phyloP scores from a whole-genome alignment of 176 grass and related monocot species.

The Lolium perenne region DNA sequence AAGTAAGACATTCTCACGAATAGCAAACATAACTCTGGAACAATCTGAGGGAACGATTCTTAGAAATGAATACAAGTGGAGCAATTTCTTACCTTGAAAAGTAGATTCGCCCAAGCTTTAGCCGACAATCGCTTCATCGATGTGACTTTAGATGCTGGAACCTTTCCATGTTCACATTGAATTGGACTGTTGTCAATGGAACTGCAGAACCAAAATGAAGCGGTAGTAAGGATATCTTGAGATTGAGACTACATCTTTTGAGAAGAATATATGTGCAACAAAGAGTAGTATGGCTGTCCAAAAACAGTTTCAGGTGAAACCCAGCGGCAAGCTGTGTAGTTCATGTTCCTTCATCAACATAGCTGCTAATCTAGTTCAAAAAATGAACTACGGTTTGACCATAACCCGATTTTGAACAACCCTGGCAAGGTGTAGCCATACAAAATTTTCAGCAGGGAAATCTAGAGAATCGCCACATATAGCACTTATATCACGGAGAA shows the following conservation, averaged over 20 bases:
- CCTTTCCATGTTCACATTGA: slow-evolving; percentile 88
- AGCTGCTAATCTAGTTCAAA: background rate
- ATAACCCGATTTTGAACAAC: background rate
- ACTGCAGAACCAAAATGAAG: slow-evolving; percentile 49
- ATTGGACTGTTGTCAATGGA: slow-evolving; percentile 83
- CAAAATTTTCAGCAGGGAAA: background rate
- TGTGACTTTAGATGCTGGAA: slow-evolving; percentile 77
- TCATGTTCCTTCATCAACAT: background rate
- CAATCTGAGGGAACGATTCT: slow-evolving; percentile 9
- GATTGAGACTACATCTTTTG: background rate
- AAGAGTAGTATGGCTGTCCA: too few relatives aligned
- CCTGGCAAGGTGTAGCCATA: background rate
- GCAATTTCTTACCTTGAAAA: slow-evolving; percentile 65
- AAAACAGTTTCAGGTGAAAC: background rate
- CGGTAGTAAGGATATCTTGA: slow-evolving; percentile 31
- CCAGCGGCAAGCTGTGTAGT: background rate
- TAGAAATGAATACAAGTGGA: slow-evolving; percentile 26
- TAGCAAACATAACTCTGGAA: background rate
- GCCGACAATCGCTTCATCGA: slow-evolving; percentile 84
- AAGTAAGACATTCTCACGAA: slow-evolving; percentile 23
- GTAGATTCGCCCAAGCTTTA: slow-evolving; percentile 77
- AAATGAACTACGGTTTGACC: background rate
- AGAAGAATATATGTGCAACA: slow-evolving; percentile 1
- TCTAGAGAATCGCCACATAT: slow-evolving; percentile 9
- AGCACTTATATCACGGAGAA: slow-evolving; percentile 11